A percentile compares a stretch with the other conserved stretches of the same genome.
phyloP scores from a whole-genome alignment of 2,329 filamentous ascomycete species.

The Colletotrichum coccodes region DNA sequence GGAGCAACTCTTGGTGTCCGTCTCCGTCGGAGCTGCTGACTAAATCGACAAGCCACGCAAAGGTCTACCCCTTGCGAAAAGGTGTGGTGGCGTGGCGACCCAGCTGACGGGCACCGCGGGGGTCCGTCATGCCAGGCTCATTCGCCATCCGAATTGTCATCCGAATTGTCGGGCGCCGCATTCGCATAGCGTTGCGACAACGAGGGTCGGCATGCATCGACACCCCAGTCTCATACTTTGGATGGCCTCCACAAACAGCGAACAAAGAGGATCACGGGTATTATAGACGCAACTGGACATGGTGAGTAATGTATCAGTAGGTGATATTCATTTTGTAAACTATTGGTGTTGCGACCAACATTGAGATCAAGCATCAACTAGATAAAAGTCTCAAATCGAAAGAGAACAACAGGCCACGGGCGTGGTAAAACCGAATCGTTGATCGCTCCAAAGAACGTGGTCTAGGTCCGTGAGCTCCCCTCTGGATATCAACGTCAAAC shows the following conservation, averaged over 20 bases:
- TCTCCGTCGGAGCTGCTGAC: slow-evolving; percentile 28
- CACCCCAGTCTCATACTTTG: neutral
- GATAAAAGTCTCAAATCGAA: slow-evolving; percentile 20
- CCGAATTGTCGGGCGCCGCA: neutral
- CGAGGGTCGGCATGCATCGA: neutral
- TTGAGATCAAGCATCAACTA: slow-evolving; percentile 20
- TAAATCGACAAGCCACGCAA: neutral
- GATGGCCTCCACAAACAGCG: neutral
- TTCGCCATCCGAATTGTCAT: neutral
- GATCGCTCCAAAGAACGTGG: slow-evolving; percentile 45
- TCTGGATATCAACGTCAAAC: slow-evolving; percentile 25
- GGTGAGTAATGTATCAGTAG: slow-evolving; percentile 12
- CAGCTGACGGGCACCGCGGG: neutral
- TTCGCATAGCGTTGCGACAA: slow-evolving; percentile 10
- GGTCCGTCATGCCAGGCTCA: neutral
- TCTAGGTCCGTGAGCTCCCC: slow-evolving; percentile 31
- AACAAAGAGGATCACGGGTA: neutral
- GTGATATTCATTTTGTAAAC: slow-evolving; percentile 24
- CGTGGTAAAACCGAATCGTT: slow-evolving; percentile 23
- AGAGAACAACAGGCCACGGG: slow-evolving; percentile 24
- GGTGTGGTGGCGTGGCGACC: neutral
- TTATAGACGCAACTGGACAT: neutral
- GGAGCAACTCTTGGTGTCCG: slow-evolving; percentile 8
- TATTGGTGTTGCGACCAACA: slow-evolving; percentile 31
- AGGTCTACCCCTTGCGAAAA: too few relatives aligned